Evolutionary conservation across 2,329 filamentous ascomycete species (phyloP).

Genomic region (Didymella segeticola): DNA sequence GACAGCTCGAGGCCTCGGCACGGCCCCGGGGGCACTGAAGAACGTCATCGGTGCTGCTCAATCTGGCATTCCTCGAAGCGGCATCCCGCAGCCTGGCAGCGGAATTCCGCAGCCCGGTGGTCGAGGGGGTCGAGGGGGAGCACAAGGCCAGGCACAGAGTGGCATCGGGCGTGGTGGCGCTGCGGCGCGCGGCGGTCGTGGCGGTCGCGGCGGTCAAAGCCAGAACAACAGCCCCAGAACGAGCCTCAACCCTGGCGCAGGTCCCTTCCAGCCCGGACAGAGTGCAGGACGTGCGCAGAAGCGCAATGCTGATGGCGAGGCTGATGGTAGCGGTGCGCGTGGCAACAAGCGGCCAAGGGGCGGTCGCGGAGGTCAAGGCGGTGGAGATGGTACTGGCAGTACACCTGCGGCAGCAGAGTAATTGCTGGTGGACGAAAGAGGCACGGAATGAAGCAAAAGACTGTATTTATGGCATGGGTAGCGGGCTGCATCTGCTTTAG

Average conservation of each 20-base stretch:
- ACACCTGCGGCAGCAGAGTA: slow-evolving; percentile 17
- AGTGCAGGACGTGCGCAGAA: slow-evolving; percentile 42
- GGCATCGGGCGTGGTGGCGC: slow-evolving; percentile 39
- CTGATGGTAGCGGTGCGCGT: slow-evolving; percentile 32
- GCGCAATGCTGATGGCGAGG: slow-evolving; percentile 41
- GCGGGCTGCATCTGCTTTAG: slow-evolving; percentile 17
- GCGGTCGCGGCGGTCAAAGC: slow-evolving; percentile 27
- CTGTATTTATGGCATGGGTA: slow-evolving; percentile 15
- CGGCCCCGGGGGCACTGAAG: slow-evolving; percentile 40
- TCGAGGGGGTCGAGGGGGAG: slow-evolving; percentile 30
- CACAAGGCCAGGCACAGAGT: slow-evolving; percentile 21
- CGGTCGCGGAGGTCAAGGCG: slow-evolving; percentile 34
- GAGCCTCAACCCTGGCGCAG: slow-evolving; percentile 46
- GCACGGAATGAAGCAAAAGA: slow-evolving; percentile 6
- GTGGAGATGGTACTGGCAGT: slow-evolving; percentile 20
- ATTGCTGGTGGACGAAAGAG: too few relatives aligned
- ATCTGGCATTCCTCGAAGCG: slow-evolving; percentile 37
- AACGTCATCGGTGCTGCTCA: slow-evolving; percentile 26
- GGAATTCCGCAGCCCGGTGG: slow-evolving; percentile 41
- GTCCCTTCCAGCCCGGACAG: slow-evolving; percentile 43
- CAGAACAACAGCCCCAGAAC: slow-evolving; percentile 33
- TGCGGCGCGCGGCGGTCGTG: slow-evolving; percentile 34
- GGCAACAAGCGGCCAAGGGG: slow-evolving; percentile 43
- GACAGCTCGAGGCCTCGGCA: slow-evolving; percentile 32
- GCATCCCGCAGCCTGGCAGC: slow-evolving; percentile 25